These are phyloP conservation scores for Naganishia vaughanmartiniae DNA, from an alignment of 768 basidiomycete genomes.

Conservation along the genomic window DNA sequence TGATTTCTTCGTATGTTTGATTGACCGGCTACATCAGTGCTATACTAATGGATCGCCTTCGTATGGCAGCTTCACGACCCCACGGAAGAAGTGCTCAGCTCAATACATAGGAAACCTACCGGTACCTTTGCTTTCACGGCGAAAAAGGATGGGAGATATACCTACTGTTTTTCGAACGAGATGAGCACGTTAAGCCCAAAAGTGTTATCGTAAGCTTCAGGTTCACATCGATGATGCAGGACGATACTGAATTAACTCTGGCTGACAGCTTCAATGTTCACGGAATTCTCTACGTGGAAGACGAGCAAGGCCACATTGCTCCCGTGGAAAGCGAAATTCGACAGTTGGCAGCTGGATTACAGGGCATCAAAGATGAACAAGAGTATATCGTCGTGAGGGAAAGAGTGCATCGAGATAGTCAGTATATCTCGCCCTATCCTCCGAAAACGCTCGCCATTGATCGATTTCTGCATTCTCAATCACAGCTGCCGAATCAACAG, in stretches of 20 bases:
- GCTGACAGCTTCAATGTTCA: slow-evolving; percentile 87
- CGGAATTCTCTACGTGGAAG: slow-evolving; percentile 87
- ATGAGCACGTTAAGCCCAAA: slow-evolving; percentile 97
- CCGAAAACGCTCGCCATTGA: not conserved
- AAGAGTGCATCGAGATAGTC: slow-evolving; percentile 86
- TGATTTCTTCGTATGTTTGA: slow-evolving; percentile 77
- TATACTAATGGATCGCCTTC: not conserved
- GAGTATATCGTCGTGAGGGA: slow-evolving; percentile 97
- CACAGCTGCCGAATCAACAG: slow-evolving; percentile 55
- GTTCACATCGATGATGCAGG: not conserved
- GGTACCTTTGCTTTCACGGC: slow-evolving; percentile 86
- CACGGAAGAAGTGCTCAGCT: slow-evolving; percentile 63
- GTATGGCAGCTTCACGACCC: slow-evolving; percentile 73
- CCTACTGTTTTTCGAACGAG: slow-evolving; percentile 98
- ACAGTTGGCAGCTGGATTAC: slow-evolving; percentile 70
- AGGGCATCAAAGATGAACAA: slow-evolving; percentile 94
- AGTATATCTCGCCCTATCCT: slow-evolving; percentile 45
- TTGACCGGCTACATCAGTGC: not conserved
- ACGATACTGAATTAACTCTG: not conserved
- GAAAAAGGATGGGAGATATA: slow-evolving; percentile 77
- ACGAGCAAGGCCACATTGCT: slow-evolving; percentile 73
- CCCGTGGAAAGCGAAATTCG: slow-evolving; percentile 97
- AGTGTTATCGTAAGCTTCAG: slow-evolving; percentile 69
- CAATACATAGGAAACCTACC: slow-evolving; percentile 81
- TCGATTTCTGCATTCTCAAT: not conserved